A percentile compares a stretch with the other conserved stretches of the same genome.
Evolutionary conservation across 805 yeast species (phyloP).

Genomic region (Blastobotrys chiropterorum): DNA sequence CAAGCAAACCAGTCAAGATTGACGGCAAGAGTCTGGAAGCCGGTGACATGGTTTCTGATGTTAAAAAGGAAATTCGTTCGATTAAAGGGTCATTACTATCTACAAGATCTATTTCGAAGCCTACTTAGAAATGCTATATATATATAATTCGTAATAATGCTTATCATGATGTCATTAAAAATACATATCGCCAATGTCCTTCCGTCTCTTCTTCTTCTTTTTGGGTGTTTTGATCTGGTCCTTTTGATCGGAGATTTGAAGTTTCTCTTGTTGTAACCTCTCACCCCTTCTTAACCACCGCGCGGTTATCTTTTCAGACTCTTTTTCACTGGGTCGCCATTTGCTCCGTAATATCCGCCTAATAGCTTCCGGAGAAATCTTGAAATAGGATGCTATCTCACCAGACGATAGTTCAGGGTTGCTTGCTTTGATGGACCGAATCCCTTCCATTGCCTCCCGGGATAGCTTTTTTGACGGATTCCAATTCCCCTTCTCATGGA

Average conservation of each 20-base stretch:
- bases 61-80: slow-evolving; percentile 21
- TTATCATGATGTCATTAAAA: slow-evolving; percentile 4
- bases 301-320: slow-evolving; percentile 37
- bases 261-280: slow-evolving; percentile 12
- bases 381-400: slow-evolving; percentile 57
- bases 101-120: slow-evolving; percentile 3
- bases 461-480: slow-evolving; percentile 62
- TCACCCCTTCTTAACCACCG: slow-evolving; percentile 52
- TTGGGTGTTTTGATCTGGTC: no score
- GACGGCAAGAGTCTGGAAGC: background rate
- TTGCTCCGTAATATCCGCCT: slow-evolving; percentile 70
- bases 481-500: slow-evolving; percentile 50
- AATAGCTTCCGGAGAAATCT: slow-evolving; percentile 74
- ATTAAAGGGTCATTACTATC: slow-evolving; percentile 22
- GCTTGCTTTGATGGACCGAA: slow-evolving; percentile 46
- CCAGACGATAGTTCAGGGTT: slow-evolving; percentile 56
- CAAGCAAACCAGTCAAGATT: background rate
- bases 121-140: background rate
- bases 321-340: slow-evolving; percentile 65
- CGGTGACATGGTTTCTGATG: slow-evolving; percentile 7
- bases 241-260: slow-evolving; percentile 15
- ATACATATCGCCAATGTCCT: slow-evolving; percentile 10
- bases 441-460: slow-evolving; percentile 60
- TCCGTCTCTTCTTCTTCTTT: slow-evolving; percentile 1
- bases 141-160: background rate